Evolutionary conservation across 1,284 basidiomycete species (phyloP).

Genomic region (Psilocybe mexicana): DNA sequence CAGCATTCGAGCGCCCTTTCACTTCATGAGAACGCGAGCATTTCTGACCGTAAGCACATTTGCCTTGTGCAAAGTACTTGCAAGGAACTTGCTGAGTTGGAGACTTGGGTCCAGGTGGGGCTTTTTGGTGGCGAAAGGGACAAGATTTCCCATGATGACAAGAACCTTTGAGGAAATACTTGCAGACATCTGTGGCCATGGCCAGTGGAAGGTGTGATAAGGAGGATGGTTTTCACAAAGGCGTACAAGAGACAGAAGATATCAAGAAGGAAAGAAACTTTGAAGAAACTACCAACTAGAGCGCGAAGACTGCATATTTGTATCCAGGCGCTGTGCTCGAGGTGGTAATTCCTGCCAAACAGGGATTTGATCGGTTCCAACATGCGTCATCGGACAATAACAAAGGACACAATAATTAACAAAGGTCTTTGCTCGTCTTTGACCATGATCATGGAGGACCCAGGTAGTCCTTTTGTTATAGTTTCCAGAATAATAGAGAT

Average conservation of each 20-base stretch:
- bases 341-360: conserved; percentile 25
- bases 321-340: conserved; percentile 24
- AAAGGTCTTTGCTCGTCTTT: too few relatives aligned
- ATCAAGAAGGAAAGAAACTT: conserved; percentile 12
- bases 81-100: conserved; percentile 16
- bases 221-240: neutral
- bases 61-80: conserved; percentile 24
- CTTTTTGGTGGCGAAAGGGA: conserved; percentile 14
- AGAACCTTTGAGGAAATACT: conserved; percentile 11
- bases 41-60: conserved; percentile 25
- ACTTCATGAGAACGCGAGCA: conserved; percentile 19
- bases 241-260: neutral
- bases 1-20: neutral
- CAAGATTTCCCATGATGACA: conserved; percentile 14
- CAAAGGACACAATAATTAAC: too few relatives aligned
- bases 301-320: conserved; percentile 20
- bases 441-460: too few relatives aligned
- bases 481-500: too few relatives aligned
- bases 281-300: conserved; percentile 20
- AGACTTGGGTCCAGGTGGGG: conserved; percentile 1
- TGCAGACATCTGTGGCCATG: conserved; percentile 6
- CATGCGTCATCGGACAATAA: too few relatives aligned
- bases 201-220: neutral
- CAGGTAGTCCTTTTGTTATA: too few relatives aligned
- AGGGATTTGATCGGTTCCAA: neutral